Percentiles rank a stretch among this genome's conserved stretches.
Evolutionary conservation across 352 stramenopile species (phyloP).

Genomic region (Phytophthora cryptogea): DNA sequence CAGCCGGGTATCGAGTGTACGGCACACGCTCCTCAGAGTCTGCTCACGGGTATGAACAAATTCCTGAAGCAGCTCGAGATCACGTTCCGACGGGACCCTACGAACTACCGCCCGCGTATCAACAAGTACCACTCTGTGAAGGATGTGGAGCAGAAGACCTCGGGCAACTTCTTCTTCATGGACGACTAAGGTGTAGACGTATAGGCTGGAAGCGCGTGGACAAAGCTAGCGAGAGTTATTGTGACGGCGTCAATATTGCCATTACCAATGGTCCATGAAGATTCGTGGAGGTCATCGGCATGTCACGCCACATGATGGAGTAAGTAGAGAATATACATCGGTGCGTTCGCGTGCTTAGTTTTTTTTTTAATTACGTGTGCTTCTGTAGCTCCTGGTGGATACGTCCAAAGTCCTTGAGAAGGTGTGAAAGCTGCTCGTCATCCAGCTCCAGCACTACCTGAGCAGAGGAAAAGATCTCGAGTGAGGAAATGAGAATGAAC

Average conservation of each 20-base stretch:
- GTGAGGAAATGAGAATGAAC: constrained; percentile 1
- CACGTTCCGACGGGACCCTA: constrained; percentile 99
- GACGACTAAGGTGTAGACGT: constrained; percentile 86
- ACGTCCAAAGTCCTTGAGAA: constrained; percentile 46
- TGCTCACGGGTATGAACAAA: constrained; percentile 98
- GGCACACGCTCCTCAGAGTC: constrained; percentile 92
- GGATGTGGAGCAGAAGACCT: constrained; percentile 97
- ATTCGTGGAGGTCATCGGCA: background rate
- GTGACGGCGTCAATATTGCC: constrained; percentile 1
- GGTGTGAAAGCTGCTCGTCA: constrained; percentile 35
- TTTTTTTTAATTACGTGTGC: constrained; percentile 25
- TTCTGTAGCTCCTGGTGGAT: constrained; percentile 39
- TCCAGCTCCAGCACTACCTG: constrained; percentile 60
- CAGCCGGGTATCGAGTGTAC: constrained; percentile 97
- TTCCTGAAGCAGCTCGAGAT: constrained; percentile 99
- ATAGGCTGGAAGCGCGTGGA: constrained; percentile 21
- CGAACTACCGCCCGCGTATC: constrained; percentile 98
- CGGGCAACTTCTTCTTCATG: constrained; percentile 99
- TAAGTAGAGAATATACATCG: constrained; percentile 40
- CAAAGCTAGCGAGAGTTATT: constrained; percentile 5
- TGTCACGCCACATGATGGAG: constrained; percentile 6
- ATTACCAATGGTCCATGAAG: background rate
- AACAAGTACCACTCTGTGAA: constrained; percentile 97
- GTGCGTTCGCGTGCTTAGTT: constrained; percentile 24
- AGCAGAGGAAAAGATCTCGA: background rate